Base-by-base conservation (phyloP, 768 basidiomycete genomes). In the Russula brevipes region DNA sequence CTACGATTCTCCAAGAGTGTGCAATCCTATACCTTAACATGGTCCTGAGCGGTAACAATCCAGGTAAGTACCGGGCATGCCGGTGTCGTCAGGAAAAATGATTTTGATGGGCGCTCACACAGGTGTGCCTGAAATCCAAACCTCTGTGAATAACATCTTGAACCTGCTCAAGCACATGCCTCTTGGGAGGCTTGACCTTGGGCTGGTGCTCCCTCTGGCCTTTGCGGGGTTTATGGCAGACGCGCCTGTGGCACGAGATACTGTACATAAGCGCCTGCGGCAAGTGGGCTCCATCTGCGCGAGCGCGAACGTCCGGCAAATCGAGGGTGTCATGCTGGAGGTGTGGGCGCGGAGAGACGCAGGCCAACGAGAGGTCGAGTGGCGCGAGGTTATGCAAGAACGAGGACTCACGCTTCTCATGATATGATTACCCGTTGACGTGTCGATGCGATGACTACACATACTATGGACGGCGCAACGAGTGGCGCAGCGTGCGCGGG, bases 311-410 rank as follows among this genome's bases (percentile, higher is more conserved):
- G 45, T 68, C 17, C 58, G 59, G 24, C 67, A 68, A 50, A 58
- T 68, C 10, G 60, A 61, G 36, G 42, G 54, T 16, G 56, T 68
- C 5, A 57, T 68, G 55, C 16, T 42, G n/a, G 65, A 68, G 10
- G 61, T 66, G 17, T 68, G 67, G 67, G 41, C 51, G 42, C 65
- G 65, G 51, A 50, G 66, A 31, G 67, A 68, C 8, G 46, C 60
- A 46, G 58, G 57, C 8, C 59, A 55, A 14, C 53, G 52, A 33
- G 57, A 61, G 36, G 54, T 67, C 24, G 61, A 63, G 30, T 68
- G 67, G 67, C 61, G 67, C 39, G 67, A 68, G 0, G 61, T 68
- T 46, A 68, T 68, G 67, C 67, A 60, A 36, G 67, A 66, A 16
- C 65, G 59, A 19, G 67, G 67, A 41, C 59, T 63, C 17, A 67